Base-by-base conservation (phyloP, 768 basidiomycete species). In the Boletus patriciae region DNA sequence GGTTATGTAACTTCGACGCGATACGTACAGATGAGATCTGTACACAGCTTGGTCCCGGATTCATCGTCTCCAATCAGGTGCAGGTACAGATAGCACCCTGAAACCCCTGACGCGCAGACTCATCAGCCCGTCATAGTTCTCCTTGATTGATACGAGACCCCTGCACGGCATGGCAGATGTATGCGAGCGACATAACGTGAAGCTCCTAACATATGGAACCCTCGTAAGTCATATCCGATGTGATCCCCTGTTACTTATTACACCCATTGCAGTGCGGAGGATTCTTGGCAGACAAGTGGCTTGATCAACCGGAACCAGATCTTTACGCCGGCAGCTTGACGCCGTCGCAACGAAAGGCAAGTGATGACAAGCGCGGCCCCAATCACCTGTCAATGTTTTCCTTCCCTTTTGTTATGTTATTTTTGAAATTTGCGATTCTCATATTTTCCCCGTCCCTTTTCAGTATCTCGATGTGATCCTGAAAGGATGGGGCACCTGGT, bases 391-490 rank as follows among this genome's bases (percentile, higher is more conserved):
- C 37, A 6, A 23, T 36, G 23, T 13, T 13, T n/a, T 25, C 23
- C 19, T 31, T 33, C 18, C 10, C 10, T 42, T n/a, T 16, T 21
- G 4, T 15, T 31, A 23, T 29, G 8, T n/a, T 9, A n/a, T 12
- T 43, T 7, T 10, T 4, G 2, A 13, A 12, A 47, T 45, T 33
- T 41, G 15, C 34, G 21, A 16, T 18, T 31, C 46, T 38, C 46
- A 43, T 41, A 25, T 8, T n/a, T 31, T 16, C 42, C 38, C n/a
- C 50, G 21, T 54, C 59, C 49, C 23, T 49, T 41, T 34, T n/a
- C 57, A 92, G 91, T 93, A 92, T 69, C 83, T 92, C 46, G 90
- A 93, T 63, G 84, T 90, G 77, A 92, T 93, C 59, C 65, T 87
- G 46, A 83, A 81, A 60, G 87, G 81, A 1, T 93, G 91, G 90